Evolutionary conservation across 179 eudicot genomes (phyloP).

Genomic region (Drosera spatulata): DNA sequence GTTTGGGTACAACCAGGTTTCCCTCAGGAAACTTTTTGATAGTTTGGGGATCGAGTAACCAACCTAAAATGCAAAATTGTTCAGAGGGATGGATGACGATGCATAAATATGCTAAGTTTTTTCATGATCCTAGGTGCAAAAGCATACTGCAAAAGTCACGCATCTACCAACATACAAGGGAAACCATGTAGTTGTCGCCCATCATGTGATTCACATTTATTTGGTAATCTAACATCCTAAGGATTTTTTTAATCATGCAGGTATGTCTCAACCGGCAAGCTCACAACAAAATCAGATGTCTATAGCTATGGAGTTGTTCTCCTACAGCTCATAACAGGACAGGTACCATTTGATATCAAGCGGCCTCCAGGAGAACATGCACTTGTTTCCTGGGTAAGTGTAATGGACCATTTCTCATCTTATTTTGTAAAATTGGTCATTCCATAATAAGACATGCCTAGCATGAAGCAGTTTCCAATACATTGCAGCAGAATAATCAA

Average conservation of each 20-base stretch:
- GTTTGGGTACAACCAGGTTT: no score
- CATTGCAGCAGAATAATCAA: no score
- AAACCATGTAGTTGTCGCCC: no score
- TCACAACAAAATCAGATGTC: slow-evolving; percentile 94
- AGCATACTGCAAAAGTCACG: neutral
- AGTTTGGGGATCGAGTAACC: no score
- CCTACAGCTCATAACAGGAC: slow-evolving; percentile 85
- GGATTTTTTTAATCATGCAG: slow-evolving; percentile 32
- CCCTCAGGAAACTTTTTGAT: no score
- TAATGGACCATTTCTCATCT: slow-evolving; percentile 1
- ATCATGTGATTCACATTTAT: no score
- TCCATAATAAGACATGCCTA: neutral
- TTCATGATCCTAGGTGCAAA: neutral
- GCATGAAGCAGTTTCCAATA: neutral
- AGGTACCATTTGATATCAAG: slow-evolving; percentile 72
- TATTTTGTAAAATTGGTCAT: neutral
- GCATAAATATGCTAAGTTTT: no score
- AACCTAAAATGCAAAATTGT: no score
- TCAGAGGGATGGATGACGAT: no score
- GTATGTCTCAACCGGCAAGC: slow-evolving; percentile 88
- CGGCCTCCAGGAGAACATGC: slow-evolving; percentile 91
- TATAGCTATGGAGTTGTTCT: slow-evolving; percentile 97
- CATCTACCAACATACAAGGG: neutral
- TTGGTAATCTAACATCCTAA: no score
- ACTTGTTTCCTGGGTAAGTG: slow-evolving; percentile 88